Evolutionary conservation across 768 basidiomycete genomes (phyloP).

Genomic region (Agaricus blazei): DNA sequence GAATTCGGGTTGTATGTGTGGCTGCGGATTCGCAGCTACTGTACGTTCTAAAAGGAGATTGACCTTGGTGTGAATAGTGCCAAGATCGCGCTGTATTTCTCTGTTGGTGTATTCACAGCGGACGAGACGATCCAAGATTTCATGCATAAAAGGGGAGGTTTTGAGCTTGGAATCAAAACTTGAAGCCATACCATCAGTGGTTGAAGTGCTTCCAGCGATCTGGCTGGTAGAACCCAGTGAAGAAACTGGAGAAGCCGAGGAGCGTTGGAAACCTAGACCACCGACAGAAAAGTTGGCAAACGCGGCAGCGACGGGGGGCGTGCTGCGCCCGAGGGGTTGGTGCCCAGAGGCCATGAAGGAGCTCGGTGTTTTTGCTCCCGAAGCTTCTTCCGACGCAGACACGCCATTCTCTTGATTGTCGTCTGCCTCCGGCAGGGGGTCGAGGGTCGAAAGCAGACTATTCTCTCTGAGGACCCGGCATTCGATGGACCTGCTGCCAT

Average conservation of each 20-base stretch:
- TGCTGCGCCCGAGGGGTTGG: slow-evolving; percentile 26
- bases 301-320: slow-evolving; percentile 40
- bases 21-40: slow-evolving; percentile 28
- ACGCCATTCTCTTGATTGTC: slow-evolving; percentile 27
- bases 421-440: slow-evolving; percentile 51
- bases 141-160: slow-evolving; percentile 69
- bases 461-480: slow-evolving; percentile 38
- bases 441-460: slow-evolving; percentile 45
- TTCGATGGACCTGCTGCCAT: slow-evolving; percentile 38
- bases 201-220: slow-evolving; percentile 19
- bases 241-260: slow-evolving; percentile 72
- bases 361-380: slow-evolving; percentile 15
- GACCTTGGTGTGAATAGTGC: slow-evolving; percentile 73
- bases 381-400: slow-evolving; percentile 15
- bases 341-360: slow-evolving; percentile 31
- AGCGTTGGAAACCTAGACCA: slow-evolving; percentile 34
- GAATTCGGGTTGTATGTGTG: slow-evolving; percentile 59
- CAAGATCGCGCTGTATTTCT: slow-evolving; percentile 70
- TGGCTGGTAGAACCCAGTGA: slow-evolving; percentile 74
- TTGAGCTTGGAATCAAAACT: slow-evolving; percentile 72
- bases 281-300: slow-evolving; percentile 33
- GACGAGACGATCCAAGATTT: slow-evolving; percentile 68
- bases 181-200: slow-evolving; percentile 36
- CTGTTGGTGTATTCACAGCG: slow-evolving; percentile 66
- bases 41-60: slow-evolving; percentile 70